Base-by-base conservation (phyloP, 805 yeast genomes). In the Kodamaea hsintzibuensis region DNA sequence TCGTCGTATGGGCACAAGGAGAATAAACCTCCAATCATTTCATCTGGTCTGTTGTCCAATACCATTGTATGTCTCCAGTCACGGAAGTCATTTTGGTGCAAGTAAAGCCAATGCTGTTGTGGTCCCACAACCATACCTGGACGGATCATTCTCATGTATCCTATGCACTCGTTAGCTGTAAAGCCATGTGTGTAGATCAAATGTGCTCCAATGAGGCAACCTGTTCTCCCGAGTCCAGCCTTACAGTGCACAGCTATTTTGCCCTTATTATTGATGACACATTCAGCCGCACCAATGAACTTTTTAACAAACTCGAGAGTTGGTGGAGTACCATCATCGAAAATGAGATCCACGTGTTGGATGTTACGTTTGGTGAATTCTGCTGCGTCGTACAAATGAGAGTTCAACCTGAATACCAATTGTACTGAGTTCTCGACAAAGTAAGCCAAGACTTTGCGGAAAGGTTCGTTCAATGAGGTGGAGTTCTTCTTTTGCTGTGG, bases 101-200 rank as follows among this genome's bases (percentile, higher is more conserved):
- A 80, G 66, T 95, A 95, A 55, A 95, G 79, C 99, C 99, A 95
- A 74, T 95, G 99, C 69, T 95, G 99, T 71, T 95, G 99, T 1
- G 99, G 99, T 0, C 99, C 99, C 30, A 95, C 99, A n/a, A 95
- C 98, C 99, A 95, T 95, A 42, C 99, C 99, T 0, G 99, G 99
- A 61, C 99, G 83, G 58, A 95, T 80, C 82, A 95, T 89, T 69
- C 99, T 82, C 93, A 95, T 89, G 67, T 91, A 95, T 1, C 93
- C 97, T 62, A 95, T 95, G 70, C 97, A 95, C 71, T 95, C 99
- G 67, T 83, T 88, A 2, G 99, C 99, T 3, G 98, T 95, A 67
- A 95, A 95, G 0, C 98, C 98, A 68, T 93, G 95, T 1, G 97
- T 91, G 68, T 95, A 95, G 49, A 95, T 95, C 60, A 95, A 78